Evolutionary conservation across 345 rosid species (phyloP).

Genomic region (Camelina neglecta): DNA sequence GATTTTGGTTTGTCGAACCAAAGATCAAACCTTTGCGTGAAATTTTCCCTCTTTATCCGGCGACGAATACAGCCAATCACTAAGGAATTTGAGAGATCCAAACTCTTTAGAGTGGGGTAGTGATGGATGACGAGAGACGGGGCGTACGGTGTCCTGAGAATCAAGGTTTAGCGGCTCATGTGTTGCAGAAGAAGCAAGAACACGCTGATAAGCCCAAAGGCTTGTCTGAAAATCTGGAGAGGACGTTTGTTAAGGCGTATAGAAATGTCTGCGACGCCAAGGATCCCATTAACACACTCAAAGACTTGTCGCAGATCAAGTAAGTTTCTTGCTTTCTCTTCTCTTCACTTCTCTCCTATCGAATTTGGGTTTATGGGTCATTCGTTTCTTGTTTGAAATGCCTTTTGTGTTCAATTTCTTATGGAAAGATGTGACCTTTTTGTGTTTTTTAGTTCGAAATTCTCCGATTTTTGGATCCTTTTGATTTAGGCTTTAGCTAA

Average conservation of each 20-base stretch:
- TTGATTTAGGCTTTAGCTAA: neutral
- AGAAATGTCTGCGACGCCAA: constrained; percentile 57
- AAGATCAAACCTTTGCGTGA: constrained; percentile 12
- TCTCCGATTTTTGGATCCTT: neutral
- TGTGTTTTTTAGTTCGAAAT: constrained; percentile 18
- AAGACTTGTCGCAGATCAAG: constrained; percentile 80
- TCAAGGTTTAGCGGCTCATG: constrained; percentile 58
- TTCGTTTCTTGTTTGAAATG: constrained; percentile 4
- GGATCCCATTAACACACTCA: constrained; percentile 64
- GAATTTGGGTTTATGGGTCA: neutral
- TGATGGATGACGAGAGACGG: constrained; percentile 61
- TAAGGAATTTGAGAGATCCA: neutral
- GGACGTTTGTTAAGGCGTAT: constrained; percentile 66
- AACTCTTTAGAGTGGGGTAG: neutral
- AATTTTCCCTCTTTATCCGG: neutral
- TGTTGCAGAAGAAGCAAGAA: constrained; percentile 74
- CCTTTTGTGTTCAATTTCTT: neutral
- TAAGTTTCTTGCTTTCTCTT: constrained; percentile 39
- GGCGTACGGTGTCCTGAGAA: constrained; percentile 59
- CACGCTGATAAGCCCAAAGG: constrained; percentile 70
- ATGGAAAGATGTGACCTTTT: neutral
- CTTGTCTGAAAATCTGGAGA: constrained; percentile 64
- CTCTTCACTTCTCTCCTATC: neutral
- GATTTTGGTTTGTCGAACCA: neutral
- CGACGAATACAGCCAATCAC: neutral